phyloP scores from a whole-genome alignment of 2,329 filamentous ascomycete genomes.

The Venturia pyrina region DNA sequence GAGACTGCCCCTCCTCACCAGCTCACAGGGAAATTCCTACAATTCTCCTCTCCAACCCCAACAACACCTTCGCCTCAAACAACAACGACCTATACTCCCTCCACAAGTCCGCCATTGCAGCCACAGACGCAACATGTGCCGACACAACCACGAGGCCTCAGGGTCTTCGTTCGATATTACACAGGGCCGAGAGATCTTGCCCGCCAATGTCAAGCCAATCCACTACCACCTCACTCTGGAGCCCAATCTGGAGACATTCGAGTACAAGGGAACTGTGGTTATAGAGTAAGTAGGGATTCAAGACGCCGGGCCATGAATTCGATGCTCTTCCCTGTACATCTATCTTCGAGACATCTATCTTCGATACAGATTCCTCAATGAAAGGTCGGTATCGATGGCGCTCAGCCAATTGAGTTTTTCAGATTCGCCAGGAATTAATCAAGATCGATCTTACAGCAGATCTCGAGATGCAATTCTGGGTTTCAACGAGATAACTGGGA shows the following conservation, averaged over 20 bases:
- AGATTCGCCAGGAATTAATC: not conserved
- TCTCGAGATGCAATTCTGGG: too few species aligned
- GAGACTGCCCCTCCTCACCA: not conserved
- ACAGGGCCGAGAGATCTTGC: slow-evolving; percentile 68
- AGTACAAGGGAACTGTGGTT: slow-evolving; percentile 71
- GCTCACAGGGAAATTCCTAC: too few species aligned
- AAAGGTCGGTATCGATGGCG: slow-evolving; percentile 5
- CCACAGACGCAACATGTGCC: slow-evolving; percentile 9
- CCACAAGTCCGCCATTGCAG: not conserved
- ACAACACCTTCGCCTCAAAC: not conserved
- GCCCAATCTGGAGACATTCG: slow-evolving; percentile 79
- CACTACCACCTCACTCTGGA: slow-evolving; percentile 91
- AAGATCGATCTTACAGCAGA: not conserved
- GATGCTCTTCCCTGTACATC: too few species aligned
- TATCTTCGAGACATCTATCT: too few species aligned
- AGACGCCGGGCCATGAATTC: too few species aligned
- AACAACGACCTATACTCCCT: slow-evolving; percentile 16
- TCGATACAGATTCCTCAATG: not conserved
- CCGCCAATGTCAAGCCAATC: slow-evolving; percentile 79
- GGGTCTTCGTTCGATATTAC: not conserved
- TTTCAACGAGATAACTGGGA: too few species aligned
- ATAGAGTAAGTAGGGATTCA: slow-evolving; percentile 52
- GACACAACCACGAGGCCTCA: slow-evolving; percentile 1
- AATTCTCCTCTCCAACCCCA: not conserved
- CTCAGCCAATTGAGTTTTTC: not conserved